These are phyloP conservation scores for Galerina sulciceps DNA, from an alignment of 768 basidiomycete genomes.

Conservation along the genomic window DNA sequence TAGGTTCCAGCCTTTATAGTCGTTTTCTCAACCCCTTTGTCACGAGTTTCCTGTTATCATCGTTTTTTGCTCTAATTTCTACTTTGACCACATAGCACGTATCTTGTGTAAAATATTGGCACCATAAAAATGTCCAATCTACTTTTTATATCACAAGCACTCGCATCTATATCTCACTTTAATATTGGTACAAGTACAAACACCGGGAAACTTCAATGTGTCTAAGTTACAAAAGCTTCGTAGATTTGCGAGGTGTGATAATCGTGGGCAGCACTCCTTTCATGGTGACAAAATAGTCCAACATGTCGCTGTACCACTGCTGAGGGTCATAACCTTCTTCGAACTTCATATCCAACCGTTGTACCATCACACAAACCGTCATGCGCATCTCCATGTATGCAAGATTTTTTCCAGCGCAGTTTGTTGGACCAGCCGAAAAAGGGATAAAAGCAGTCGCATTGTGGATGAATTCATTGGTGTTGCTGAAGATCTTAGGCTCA, in stretches of 20 bases:
- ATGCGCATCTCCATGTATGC: slow-evolving; percentile 41
- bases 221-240: neutral
- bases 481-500: slow-evolving; percentile 37
- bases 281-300: slow-evolving; percentile 35
- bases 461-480: slow-evolving; percentile 24
- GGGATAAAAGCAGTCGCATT: slow-evolving; percentile 36
- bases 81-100: neutral
- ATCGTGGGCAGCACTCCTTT: slow-evolving; percentile 35
- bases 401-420: slow-evolving; percentile 50
- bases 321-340: slow-evolving; percentile 24
- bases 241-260: slow-evolving; percentile 31
- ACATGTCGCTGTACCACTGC: slow-evolving; percentile 32
- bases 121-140: no score
- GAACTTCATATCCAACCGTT: slow-evolving; percentile 31
- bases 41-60: neutral
- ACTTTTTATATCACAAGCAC: no score
- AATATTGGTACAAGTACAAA: neutral
- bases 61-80: neutral
- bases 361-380: slow-evolving; percentile 30
- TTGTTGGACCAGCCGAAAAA: slow-evolving; percentile 49
- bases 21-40: neutral
- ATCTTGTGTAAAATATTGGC: no score
- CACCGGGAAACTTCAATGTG: neutral
- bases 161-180: neutral
- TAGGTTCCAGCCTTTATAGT: slow-evolving; percentile 19